Conservation (phyloP, 2,329 filamentous ascomycete genomes). For the Verticillium zaregamsianum region DNA sequence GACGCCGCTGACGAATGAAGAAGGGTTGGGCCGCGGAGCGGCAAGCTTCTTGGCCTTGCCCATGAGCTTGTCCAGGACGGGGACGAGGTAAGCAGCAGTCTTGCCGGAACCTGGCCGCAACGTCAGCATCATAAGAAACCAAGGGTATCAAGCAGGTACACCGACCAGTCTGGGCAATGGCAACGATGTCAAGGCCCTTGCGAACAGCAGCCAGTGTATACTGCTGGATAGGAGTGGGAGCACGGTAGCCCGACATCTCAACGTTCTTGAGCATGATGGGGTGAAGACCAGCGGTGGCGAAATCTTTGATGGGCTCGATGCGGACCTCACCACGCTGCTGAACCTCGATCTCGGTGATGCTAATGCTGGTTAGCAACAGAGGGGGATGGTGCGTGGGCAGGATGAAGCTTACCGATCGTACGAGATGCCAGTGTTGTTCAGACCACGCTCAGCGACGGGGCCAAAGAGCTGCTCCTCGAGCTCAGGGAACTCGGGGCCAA, state of each 20-base stretch:
- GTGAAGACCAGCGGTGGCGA: slow-evolving; percentile 77
- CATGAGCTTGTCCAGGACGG: slow-evolving; percentile 87
- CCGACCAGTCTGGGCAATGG: slow-evolving; percentile 87
- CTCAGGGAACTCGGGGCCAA: slow-evolving; percentile 66
- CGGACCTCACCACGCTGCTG: slow-evolving; percentile 51
- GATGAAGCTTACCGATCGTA: slow-evolving; percentile 53
- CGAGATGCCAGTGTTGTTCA: slow-evolving; percentile 50
- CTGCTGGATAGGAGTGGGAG: slow-evolving; percentile 82
- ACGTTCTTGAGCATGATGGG: slow-evolving; percentile 80
- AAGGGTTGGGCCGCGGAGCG: slow-evolving; percentile 67
- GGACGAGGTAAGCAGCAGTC: slow-evolving; percentile 88
- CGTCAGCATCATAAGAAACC: slow-evolving; percentile 1
- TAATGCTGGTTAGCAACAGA: slow-evolving; percentile 26
- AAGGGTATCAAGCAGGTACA: slow-evolving; percentile 9
- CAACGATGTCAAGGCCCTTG: slow-evolving; percentile 76
- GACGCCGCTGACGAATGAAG: slow-evolving; percentile 44
- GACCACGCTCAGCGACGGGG: slow-evolving; percentile 40
- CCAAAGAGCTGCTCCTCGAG: slow-evolving; percentile 78
- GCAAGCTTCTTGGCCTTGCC: slow-evolving; percentile 89
- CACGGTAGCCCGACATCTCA: slow-evolving; percentile 62
- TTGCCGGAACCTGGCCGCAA: slow-evolving; percentile 76
- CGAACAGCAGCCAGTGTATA: slow-evolving; percentile 80
- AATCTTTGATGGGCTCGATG: slow-evolving; percentile 50
- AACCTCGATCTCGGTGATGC: slow-evolving; percentile 51
- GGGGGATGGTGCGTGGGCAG: background rate